Conservation (phyloP, 441 rosid genomes). For the Erodium moschatum region DNA sequence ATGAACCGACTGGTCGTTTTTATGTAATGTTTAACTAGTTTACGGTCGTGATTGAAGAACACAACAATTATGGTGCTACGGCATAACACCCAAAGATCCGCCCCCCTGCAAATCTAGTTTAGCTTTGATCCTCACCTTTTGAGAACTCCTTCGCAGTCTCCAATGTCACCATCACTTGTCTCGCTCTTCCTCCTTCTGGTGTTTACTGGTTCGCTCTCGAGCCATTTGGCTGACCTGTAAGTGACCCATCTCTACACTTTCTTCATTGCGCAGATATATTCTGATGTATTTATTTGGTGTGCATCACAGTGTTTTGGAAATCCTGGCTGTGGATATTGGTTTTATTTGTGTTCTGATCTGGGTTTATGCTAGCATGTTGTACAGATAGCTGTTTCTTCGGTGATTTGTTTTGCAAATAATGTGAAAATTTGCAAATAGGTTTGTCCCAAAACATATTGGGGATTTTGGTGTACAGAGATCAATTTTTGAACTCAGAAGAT, state of each 20-base stretch:
- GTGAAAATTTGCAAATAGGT: neutral
- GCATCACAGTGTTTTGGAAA: neutral
- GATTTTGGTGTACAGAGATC: neutral
- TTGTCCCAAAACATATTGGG: neutral
- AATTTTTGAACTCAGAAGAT: neutral
- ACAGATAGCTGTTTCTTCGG: neutral
- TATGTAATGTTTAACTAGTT: neutral
- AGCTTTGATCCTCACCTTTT: neutral
- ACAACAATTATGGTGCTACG: neutral
- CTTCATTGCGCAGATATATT: neutral
- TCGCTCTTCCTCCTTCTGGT: slow-evolving; percentile 29
- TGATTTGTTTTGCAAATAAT: neutral
- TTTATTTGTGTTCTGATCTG: slow-evolving; percentile 7
- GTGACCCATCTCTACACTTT: slow-evolving; percentile 13
- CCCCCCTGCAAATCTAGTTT: neutral
- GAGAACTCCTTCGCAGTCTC: neutral
- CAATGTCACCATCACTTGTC: slow-evolving; percentile 36
- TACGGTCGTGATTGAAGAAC: neutral
- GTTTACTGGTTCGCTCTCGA: slow-evolving; percentile 26
- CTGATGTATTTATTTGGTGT: slow-evolving; percentile 8
- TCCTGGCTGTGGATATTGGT: neutral
- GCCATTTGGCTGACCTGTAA: slow-evolving; percentile 43
- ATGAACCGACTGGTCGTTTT: neutral
- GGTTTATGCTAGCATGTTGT: neutral
- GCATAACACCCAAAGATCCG: neutral